Base-by-base conservation (phyloP, 1,284 basidiomycete species). In the Rugosomyces carneus region DNA sequence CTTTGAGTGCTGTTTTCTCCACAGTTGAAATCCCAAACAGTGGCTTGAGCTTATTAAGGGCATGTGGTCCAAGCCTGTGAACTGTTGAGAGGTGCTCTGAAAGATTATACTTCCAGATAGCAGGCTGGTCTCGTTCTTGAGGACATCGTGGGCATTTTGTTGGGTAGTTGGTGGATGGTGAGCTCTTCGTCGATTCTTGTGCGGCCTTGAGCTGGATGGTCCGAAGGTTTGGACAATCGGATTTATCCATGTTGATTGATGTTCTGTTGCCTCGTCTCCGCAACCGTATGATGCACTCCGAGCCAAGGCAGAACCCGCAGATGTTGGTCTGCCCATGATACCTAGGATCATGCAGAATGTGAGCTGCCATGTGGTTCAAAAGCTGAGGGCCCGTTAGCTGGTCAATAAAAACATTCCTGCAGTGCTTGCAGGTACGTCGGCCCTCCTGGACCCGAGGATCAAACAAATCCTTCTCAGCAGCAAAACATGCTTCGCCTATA, bases 51-150 rank as follows among this genome's bases (percentile, higher is more conserved):
- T n/a, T n/a, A n/a, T n/a, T n/a, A n/a, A n/a, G n/a, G n/a, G n/a
- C n/a, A n/a, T n/a, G n/a, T n/a, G n/a, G n/a, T n/a, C n/a, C n/a
- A n/a, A n/a, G n/a, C n/a, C n/a, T n/a, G n/a, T n/a, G n/a, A n/a
- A n/a, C n/a, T n/a, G n/a, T n/a, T n/a, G n/a, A n/a, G n/a, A n/a
- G n/a, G n/a, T n/a, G n/a, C n/a, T n/a, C n/a, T n/a, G n/a, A n/a
- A n/a, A 55, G 51, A 20, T 54, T 54, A 39, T 54, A 56, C 35
- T 54, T 56, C 53, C 54, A 56, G 0, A 52, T 34, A 5, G 49
- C 46, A 5, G 24, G 24, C 10, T 26, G 24, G 13, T 48, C 37
- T 3, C 48, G 18, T 5, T 36, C 48, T 13, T 32, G 23, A 1
- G 47, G 48, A 27, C 51, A 53, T 13, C 51, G 24, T 10, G 48